phyloP scores from a whole-genome alignment of 164 flowering plant genomes.

The Piper longum region DNA sequence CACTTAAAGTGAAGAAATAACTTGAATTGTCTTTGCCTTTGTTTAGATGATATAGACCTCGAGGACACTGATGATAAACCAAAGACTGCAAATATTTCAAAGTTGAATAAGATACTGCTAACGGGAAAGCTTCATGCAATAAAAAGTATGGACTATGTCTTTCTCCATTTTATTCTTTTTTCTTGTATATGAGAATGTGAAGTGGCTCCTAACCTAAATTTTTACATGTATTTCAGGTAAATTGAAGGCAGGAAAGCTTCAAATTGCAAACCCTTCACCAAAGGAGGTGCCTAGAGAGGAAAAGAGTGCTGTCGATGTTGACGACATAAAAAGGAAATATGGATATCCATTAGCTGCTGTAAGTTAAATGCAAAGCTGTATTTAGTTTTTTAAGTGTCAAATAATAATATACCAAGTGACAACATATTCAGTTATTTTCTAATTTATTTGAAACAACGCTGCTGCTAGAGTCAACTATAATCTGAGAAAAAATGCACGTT shows the following conservation, averaged over 20 bases:
- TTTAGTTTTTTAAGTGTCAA: not conserved
- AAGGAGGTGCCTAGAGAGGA: conserved; percentile 44
- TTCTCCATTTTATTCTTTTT: not conserved
- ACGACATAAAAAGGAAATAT: conserved; percentile 78
- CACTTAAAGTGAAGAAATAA: no score
- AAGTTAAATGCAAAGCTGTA: conserved; percentile 13
- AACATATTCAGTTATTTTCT: not conserved
- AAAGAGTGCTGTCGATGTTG: conserved; percentile 36
- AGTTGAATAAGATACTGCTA: conserved; percentile 47
- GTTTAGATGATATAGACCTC: conserved; percentile 78
- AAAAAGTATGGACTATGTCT: conserved; percentile 32
- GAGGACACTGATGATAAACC: conserved; percentile 55
- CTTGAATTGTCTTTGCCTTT: not conserved
- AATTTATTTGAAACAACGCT: not conserved
- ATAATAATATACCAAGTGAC: not conserved
- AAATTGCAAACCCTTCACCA: conserved; percentile 35
- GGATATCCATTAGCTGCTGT: conserved; percentile 50
- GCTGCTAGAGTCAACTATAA: not conserved
- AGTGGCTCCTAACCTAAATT: not conserved
- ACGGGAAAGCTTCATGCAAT: conserved; percentile 50
- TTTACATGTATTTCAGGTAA: conserved; percentile 35
- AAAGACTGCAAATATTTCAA: conserved; percentile 34
- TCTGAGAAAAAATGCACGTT: not conserved
- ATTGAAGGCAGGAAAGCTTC: conserved; percentile 38
- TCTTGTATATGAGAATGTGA: not conserved